Base-by-base conservation (phyloP, 176 grass and related monocot species). In the Triticum aestivum region DNA sequence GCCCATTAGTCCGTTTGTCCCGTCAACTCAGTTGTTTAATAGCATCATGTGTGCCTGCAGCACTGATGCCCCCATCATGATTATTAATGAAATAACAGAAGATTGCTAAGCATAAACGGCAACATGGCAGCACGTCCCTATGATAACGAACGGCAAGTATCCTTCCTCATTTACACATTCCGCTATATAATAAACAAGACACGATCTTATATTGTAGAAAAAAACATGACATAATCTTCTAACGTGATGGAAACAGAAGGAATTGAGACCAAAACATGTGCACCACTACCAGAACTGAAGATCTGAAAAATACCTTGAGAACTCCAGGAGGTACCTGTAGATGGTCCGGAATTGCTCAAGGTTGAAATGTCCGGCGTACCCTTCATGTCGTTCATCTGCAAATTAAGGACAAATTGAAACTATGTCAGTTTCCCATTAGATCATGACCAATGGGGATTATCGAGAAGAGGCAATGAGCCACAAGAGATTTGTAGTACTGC, bases 281-380 rank as follows among this genome's bases (percentile, higher is more conserved):
- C 45, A 30, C 42, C 75, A 73, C 14, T 80, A 14, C 42, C 64
- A 11, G 14, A 82, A 82, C 9, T 29, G 51, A 61, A 84, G 11
- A 73, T 86, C 32, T 39, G 45, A 63, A 89, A 59, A 56, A 59
- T 89, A 88, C 94, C 94, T 94, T 97, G 92, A 91, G 92, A 94
- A 90, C 86, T 20, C 94, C 92, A 94, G 5, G 88, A 92, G 41
- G 88, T 66, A 18, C 89, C 73, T 86, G 90, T 89, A 9, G 94
- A 96, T 4, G 72, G 81, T 54, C 49, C 83, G 1, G 62, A 52
- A 77, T 82, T 93, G 82, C 63, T 83, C 17, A 86, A 21, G 9
- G 77, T 82, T 4, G 88, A 82, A 61, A 89, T 86, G 62, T 96
- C 85, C 12, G 70, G 68, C 51, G 86, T 54, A 15, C 85, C 61